Conservation (phyloP, 2,329 filamentous ascomycete genomes). For the Verticillium nonalfalfae region DNA sequence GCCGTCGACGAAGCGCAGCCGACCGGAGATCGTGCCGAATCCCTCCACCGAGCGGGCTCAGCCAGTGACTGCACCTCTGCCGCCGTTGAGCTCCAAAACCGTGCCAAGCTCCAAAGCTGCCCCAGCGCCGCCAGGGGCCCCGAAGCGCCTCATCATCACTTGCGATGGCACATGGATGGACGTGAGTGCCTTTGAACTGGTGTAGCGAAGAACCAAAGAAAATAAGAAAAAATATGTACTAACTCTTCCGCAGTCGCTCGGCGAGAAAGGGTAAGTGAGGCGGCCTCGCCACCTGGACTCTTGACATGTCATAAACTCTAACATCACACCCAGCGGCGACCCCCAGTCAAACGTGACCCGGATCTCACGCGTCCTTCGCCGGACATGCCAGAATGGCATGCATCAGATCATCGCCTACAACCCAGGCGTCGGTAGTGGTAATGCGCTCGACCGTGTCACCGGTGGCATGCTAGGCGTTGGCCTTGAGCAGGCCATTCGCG, state of each 20-base stretch:
- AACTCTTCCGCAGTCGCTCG: constrained; percentile 6
- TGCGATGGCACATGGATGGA: constrained; percentile 30
- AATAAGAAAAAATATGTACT: background rate
- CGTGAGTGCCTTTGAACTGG: background rate
- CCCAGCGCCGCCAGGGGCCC: background rate
- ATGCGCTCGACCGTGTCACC: constrained; percentile 12
- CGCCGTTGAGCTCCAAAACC: background rate
- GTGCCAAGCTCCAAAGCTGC: background rate
- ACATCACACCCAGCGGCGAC: background rate
- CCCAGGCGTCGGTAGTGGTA: constrained; percentile 23
- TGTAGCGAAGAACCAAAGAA: too few relatives aligned
- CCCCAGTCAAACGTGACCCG: constrained; percentile 23
- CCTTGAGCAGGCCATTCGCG: constrained; percentile 20
- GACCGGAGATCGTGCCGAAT: background rate
- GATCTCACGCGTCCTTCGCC: constrained; percentile 21
- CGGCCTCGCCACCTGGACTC: background rate
- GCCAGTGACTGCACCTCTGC: background rate
- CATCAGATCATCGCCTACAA: constrained; percentile 30
- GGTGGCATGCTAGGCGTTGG: constrained; percentile 19
- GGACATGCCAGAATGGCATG: constrained; percentile 19
- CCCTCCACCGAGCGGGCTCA: background rate
- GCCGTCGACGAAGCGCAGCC: background rate
- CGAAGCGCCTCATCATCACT: constrained; percentile 22
- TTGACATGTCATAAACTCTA: constrained; percentile 2
- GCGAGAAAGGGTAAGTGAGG: background rate